Percentiles rank a stretch among this genome's conserved stretches.
These are phyloP conservation scores for Galerina marginata DNA, from an alignment of 768 basidiomycete genomes.

Conservation along the genomic window DNA sequence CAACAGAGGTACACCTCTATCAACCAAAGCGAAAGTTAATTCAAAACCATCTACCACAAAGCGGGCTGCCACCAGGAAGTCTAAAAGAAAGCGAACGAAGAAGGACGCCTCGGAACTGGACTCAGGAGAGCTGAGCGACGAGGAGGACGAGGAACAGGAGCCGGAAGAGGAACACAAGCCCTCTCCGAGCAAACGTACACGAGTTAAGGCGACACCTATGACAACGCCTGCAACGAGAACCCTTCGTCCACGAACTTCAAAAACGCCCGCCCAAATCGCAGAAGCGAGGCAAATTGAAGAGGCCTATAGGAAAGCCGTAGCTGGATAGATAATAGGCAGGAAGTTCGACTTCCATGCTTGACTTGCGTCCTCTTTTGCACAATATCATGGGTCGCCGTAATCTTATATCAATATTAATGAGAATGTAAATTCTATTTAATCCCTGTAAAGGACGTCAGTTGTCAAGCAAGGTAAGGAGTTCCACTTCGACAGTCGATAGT, in stretches of 20 bases:
- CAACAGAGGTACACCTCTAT: background rate
- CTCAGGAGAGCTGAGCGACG: constrained; percentile 17
- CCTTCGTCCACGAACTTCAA: constrained; percentile 63
- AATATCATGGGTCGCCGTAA: background rate
- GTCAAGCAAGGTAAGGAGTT: background rate
- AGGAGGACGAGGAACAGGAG: constrained; percentile 26
- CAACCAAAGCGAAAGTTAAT: constrained; percentile 17
- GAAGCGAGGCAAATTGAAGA: constrained; percentile 57
- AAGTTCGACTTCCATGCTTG: background rate
- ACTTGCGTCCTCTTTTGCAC: constrained; percentile 1
- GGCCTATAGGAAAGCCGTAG: constrained; percentile 53
- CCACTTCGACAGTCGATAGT: background rate
- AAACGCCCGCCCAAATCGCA: constrained; percentile 52
- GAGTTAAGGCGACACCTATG: constrained; percentile 22
- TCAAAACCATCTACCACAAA: constrained; percentile 9
- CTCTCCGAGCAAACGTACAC: constrained; percentile 40
- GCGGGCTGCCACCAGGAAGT: background rate
- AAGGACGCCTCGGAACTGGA: constrained; percentile 14
- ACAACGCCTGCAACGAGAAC: constrained; percentile 44
- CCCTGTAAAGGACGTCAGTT: background rate
- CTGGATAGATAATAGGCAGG: constrained; percentile 11
- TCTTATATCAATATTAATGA: background rate
- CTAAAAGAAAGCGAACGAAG: constrained; percentile 4
- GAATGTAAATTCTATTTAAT: background rate
- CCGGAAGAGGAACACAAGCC: constrained; percentile 15